phyloP scores from a whole-genome alignment of 2,329 filamentous ascomycete species.

The Pestalotiopsis sp. region DNA sequence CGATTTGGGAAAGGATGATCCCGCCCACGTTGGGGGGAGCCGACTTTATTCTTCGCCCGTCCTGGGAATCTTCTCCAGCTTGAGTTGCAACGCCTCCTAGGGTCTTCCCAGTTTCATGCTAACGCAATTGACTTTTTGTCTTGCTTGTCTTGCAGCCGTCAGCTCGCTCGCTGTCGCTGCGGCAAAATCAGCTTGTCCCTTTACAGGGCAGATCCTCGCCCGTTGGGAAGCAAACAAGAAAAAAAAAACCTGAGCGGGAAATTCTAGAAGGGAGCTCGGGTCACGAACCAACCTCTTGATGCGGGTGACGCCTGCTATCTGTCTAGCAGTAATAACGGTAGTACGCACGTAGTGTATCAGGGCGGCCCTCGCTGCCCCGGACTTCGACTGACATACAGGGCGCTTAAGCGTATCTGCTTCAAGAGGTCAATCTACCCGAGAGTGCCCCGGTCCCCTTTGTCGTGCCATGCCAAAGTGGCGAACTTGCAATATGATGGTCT shows the following conservation, averaged over 20 bases:
- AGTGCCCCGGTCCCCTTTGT: conserved; percentile 2
- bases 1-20: conserved; percentile 12
- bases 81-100: conserved; percentile 12
- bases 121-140: conserved; percentile 8
- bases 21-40: conserved; percentile 2
- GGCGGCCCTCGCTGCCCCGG: conserved; percentile 6
- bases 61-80: not conserved
- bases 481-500: conserved; percentile 7
- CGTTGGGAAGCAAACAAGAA: conserved; percentile 1
- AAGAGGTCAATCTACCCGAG: conserved; percentile 5
- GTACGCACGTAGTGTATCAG: not conserved
- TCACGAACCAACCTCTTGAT: conserved; percentile 12
- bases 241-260: conserved; percentile 4
- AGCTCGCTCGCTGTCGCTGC: not conserved
- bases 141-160: not conserved
- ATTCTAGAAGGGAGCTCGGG: conserved; percentile 1
- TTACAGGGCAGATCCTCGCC: conserved; percentile 14
- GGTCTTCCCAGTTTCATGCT: conserved; percentile 15
- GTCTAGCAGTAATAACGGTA: too few relatives aligned
- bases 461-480: conserved; percentile 15
- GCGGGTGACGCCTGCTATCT: conserved; percentile 5
- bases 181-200: not conserved
- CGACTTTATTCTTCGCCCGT: conserved; percentile 3
- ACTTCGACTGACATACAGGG: conserved; percentile 4
- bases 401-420: conserved; percentile 7